phyloP scores from a whole-genome alignment of 2,329 filamentous ascomycete genomes.

The Dactylella cylindrospora region DNA sequence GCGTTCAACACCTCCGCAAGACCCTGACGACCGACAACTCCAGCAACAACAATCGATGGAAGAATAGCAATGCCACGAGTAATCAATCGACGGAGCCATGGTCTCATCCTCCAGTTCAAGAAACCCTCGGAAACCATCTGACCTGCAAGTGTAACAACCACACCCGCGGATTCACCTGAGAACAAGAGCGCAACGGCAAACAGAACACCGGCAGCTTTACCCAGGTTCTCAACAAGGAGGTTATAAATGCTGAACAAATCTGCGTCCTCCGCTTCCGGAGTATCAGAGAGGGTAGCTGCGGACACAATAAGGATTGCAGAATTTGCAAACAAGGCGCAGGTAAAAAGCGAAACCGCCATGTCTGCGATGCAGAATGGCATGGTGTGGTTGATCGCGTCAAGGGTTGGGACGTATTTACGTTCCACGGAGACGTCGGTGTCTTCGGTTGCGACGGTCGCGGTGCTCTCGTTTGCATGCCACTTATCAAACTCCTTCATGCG shows the following conservation, averaged over 20 bases:
- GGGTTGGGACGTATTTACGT: slow-evolving; percentile 68
- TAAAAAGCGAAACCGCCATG: slow-evolving; percentile 71
- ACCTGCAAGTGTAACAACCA: slow-evolving; percentile 84
- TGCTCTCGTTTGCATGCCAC: slow-evolving; percentile 59
- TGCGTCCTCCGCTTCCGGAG: slow-evolving; percentile 64
- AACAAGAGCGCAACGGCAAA: slow-evolving; percentile 80
- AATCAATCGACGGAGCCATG: slow-evolving; percentile 76
- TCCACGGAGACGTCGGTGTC: slow-evolving; percentile 50
- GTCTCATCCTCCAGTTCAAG: slow-evolving; percentile 70
- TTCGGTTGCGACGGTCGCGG: slow-evolving; percentile 49
- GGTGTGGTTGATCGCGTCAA: slow-evolving; percentile 71
- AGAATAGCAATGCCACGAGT: slow-evolving; percentile 79
- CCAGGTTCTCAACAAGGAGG: slow-evolving; percentile 68
- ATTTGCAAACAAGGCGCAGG: slow-evolving; percentile 82
- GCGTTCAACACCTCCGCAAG: slow-evolving; percentile 72
- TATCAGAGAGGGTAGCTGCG: slow-evolving; percentile 71
- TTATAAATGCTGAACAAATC: slow-evolving; percentile 82
- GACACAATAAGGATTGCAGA: slow-evolving; percentile 79
- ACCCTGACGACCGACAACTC: slow-evolving; percentile 70
- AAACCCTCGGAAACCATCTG: slow-evolving; percentile 88
- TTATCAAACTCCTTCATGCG: slow-evolving; percentile 66
- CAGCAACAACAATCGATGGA: slow-evolving; percentile 80
- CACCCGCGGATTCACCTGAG: slow-evolving; percentile 76
- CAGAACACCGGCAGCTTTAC: slow-evolving; percentile 75
- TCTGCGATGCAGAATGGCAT: slow-evolving; percentile 73